These are phyloP conservation scores for Shiraia bambusicola DNA, from an alignment of 2,329 filamentous ascomycete genomes.

Conservation along the genomic window DNA sequence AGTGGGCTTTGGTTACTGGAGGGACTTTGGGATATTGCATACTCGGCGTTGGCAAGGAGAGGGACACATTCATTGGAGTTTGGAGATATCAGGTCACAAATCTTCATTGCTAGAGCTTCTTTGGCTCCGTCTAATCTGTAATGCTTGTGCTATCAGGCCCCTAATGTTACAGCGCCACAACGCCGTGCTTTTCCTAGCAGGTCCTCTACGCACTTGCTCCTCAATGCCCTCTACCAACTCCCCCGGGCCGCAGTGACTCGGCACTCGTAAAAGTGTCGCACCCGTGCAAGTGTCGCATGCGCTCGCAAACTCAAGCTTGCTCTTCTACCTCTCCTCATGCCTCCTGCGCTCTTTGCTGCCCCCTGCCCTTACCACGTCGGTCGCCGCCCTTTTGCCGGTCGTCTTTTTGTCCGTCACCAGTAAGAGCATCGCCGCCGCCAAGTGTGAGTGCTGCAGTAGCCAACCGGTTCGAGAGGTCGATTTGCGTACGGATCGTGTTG, in stretches of 20 bases:
- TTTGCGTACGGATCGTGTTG: conserved; percentile 98
- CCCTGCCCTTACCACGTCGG: conserved; percentile 34
- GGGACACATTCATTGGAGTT: not conserved
- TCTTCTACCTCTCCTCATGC: conserved; percentile 27
- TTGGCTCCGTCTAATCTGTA: conserved; percentile 14
- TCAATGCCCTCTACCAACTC: not conserved
- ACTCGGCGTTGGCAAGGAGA: not conserved
- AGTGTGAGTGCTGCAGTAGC: conserved; percentile 63
- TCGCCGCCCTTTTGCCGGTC: conserved; percentile 35
- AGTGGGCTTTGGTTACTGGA: conserved; percentile 1
- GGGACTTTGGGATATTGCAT: not conserved
- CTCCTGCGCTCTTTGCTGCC: conserved; percentile 35
- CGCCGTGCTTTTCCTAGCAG: not conserved
- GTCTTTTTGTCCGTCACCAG: conserved; percentile 38
- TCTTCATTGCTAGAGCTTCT: conserved; percentile 15
- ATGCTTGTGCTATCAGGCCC: no score
- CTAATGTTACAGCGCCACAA: conserved; percentile 14
- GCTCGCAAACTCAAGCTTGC: conserved; percentile 23
- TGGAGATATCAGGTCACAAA: conserved; percentile 3
- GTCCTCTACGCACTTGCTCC: not conserved
- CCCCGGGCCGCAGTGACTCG: not conserved
- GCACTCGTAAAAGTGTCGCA: not conserved
- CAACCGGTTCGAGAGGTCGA: conserved; percentile 93
- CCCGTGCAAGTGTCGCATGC: conserved; percentile 3
- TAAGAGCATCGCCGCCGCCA: conserved; percentile 44